Conservation (phyloP, 495 filamentous ascomycete species). For the Pseudoneurospora amorphoporcata region DNA sequence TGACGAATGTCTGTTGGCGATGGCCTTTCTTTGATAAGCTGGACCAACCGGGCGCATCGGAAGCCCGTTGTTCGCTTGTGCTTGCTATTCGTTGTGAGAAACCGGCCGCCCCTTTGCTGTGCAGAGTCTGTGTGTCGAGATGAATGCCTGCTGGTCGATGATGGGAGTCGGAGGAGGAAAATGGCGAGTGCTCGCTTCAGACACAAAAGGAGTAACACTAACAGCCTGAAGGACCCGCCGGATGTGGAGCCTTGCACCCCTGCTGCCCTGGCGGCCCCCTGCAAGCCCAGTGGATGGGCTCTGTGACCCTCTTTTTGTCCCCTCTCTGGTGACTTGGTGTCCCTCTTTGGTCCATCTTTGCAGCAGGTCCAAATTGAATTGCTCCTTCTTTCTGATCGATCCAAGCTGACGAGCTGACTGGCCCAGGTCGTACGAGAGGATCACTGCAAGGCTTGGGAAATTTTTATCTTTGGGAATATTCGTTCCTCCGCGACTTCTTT, state of each 20-base stretch:
- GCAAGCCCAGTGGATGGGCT: background rate
- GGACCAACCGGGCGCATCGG: background rate
- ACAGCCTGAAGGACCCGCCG: background rate
- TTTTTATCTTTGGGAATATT: background rate
- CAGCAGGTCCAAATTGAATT: background rate
- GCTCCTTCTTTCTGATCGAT: background rate
- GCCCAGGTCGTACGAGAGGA: background rate
- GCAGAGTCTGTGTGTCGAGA: background rate
- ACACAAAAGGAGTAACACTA: background rate
- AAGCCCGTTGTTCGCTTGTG: background rate
- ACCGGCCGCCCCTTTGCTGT: background rate
- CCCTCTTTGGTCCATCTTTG: background rate
- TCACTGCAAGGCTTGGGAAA: background rate
- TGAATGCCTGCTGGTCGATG: background rate
- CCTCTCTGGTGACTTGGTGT: background rate
- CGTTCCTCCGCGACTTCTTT: background rate
- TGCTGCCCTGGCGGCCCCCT: background rate
- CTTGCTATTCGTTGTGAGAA: background rate
- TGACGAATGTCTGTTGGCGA: background rate
- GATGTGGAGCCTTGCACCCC: background rate
- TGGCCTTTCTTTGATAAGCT: background rate
- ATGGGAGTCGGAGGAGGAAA: background rate
- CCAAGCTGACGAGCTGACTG: background rate
- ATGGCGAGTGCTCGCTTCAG: background rate
- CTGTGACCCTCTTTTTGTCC: background rate